Percentiles rank a stretch among this genome's conserved stretches.
Conservation (phyloP, 305 asterid species). For the Fraxinus dipetala region DNA sequence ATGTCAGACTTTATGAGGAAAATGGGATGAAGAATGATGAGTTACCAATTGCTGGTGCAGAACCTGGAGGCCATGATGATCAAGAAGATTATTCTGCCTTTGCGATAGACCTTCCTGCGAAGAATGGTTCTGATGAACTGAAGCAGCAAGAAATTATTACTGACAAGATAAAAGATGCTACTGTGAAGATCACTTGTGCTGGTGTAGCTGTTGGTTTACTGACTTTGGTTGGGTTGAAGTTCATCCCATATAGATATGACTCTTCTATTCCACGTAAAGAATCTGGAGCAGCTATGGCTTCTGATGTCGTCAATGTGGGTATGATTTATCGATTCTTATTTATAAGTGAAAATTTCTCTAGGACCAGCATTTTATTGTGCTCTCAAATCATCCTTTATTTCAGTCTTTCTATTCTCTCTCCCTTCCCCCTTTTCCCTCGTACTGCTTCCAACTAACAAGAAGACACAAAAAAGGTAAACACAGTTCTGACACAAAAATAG, state of each 20-base stretch:
- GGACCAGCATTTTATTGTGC: neutral
- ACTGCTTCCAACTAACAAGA: neutral
- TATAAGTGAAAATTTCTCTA: conserved; percentile 12
- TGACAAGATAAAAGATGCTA: conserved; percentile 55
- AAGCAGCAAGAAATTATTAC: conserved; percentile 63
- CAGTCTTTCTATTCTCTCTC: neutral
- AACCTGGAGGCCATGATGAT: conserved; percentile 28
- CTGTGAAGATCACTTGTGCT: conserved; percentile 77
- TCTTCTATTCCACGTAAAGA: conserved; percentile 41
- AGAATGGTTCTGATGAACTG: conserved; percentile 31
- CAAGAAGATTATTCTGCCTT: conserved; percentile 30
- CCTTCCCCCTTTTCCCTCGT: neutral
- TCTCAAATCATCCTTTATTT: neutral
- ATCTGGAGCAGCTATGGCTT: conserved; percentile 40
- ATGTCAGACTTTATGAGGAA: conserved; percentile 35
- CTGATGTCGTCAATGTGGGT: conserved; percentile 80
- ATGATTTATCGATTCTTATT: conserved; percentile 33
- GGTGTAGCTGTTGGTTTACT: conserved; percentile 13
- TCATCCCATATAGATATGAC: conserved; percentile 45
- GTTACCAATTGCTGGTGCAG: neutral
- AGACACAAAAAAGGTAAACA: neutral
- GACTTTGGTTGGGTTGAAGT: conserved; percentile 54
- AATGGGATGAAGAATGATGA: conserved; percentile 33
- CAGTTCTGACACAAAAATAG: no score
- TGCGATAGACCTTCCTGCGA: conserved; percentile 31